These are phyloP conservation scores for Candida tammaniensis DNA, from an alignment of 805 yeast genomes.

Conservation along the genomic window DNA sequence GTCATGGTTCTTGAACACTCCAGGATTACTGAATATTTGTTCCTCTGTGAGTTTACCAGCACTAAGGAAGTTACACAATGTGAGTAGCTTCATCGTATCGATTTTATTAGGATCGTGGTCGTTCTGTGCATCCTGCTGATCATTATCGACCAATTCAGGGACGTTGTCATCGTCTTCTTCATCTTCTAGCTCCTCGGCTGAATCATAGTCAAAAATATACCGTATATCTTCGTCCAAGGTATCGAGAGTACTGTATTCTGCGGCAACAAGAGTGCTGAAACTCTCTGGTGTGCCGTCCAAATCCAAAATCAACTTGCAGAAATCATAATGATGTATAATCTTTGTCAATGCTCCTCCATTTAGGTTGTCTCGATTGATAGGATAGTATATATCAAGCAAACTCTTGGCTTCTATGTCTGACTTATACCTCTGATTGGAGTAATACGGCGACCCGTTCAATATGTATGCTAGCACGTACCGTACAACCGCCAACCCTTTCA, in stretches of 20 bases:
- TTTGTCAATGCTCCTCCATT: slow-evolving; percentile 23
- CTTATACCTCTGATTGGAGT: slow-evolving; percentile 2
- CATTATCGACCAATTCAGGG: too few species aligned
- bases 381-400: slow-evolving; percentile 10
- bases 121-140: too few species aligned
- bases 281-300: too few species aligned
- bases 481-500: slow-evolving; percentile 64
- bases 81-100: too few species aligned
- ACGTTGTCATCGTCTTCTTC: slow-evolving; percentile 1
- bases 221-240: slow-evolving; percentile 11
- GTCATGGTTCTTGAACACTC: too few species aligned
- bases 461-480: slow-evolving; percentile 61
- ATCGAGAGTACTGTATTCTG: slow-evolving; percentile 7
- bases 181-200: slow-evolving; percentile 1
- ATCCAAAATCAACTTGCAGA: slow-evolving; percentile 6
- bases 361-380: slow-evolving; percentile 43
- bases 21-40: too few species aligned
- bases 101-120: too few species aligned
- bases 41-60: too few species aligned
- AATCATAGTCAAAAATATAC: slow-evolving; percentile 11
- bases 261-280: too few species aligned
- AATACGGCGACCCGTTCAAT: slow-evolving; percentile 19
- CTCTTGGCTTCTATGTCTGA: slow-evolving; percentile 4
- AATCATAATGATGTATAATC: slow-evolving; percentile 7
- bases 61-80: too few species aligned